Percentiles rank a stretch among this genome's conserved stretches.
Conservation (phyloP, 2,329 filamentous ascomycete genomes). For the Microdochium paspali region DNA sequence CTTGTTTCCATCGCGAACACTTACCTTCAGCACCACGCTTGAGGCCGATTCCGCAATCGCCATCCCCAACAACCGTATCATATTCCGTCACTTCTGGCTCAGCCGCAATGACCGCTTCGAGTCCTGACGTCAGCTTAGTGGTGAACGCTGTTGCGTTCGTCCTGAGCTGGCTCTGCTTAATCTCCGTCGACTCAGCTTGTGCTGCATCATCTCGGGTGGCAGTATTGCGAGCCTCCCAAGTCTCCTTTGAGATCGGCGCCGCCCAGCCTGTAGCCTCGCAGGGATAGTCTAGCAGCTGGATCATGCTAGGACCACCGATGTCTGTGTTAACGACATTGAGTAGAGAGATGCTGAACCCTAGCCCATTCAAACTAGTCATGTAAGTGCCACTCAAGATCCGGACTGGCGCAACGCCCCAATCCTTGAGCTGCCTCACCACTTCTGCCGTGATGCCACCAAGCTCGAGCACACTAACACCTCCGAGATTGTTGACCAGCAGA, state of each 20-base stretch:
- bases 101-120: slow-evolving; percentile 52
- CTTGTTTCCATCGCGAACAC: slow-evolving; percentile 5
- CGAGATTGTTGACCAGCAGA: slow-evolving; percentile 66
- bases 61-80: slow-evolving; percentile 80
- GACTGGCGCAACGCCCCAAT: slow-evolving; percentile 51
- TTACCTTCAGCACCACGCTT: slow-evolving; percentile 75
- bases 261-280: slow-evolving; percentile 64
- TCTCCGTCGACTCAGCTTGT: slow-evolving; percentile 14
- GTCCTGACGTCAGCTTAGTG: slow-evolving; percentile 42
- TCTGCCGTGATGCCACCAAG: slow-evolving; percentile 63
- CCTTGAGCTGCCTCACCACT: slow-evolving; percentile 52
- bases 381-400: slow-evolving; percentile 61
- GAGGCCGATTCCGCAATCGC: slow-evolving; percentile 80
- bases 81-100: slow-evolving; percentile 66
- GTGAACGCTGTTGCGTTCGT: slow-evolving; percentile 42
- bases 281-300: slow-evolving; percentile 61
- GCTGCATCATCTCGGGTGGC: slow-evolving; percentile 32
- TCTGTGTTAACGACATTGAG: slow-evolving; percentile 54
- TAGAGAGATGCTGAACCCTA: slow-evolving; percentile 66
- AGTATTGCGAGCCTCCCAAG: slow-evolving; percentile 50
- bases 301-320: slow-evolving; percentile 50
- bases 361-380: slow-evolving; percentile 71
- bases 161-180: slow-evolving; percentile 36
- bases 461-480: slow-evolving; percentile 63
- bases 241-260: slow-evolving; percentile 49